A percentile compares a stretch with the other conserved stretches of the same genome.
These are phyloP conservation scores for Odonthalia washingtoniensis DNA, from an alignment of 31 red algal genomes.

Conservation along the genomic window DNA sequence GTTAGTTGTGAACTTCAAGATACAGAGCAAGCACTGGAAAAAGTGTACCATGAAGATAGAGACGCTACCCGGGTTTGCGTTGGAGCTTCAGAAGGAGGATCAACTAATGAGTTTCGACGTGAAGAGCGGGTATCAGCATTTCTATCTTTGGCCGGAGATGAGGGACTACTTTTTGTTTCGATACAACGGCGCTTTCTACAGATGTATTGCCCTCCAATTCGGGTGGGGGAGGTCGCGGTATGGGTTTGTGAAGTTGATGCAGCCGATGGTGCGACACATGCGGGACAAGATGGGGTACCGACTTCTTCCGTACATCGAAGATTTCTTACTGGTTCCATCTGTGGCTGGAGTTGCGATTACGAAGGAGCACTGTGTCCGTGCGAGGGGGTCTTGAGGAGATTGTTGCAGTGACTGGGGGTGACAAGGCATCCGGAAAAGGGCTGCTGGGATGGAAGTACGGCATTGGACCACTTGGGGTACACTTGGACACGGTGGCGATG, in stretches of 20 bases:
- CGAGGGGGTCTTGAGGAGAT: background rate
- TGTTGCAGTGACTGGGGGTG: background rate
- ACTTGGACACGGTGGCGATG: constrained; percentile 15
- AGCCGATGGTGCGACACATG: background rate
- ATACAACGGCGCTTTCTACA: constrained; percentile 28
- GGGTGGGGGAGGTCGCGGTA: constrained; percentile 26
- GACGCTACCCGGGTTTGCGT: constrained; percentile 7
- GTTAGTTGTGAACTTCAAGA: constrained; percentile 20
- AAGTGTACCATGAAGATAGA: constrained; percentile 50
- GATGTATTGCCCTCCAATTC: constrained; percentile 34
- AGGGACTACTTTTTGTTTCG: constrained; percentile 32
- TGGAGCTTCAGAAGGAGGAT: constrained; percentile 10
- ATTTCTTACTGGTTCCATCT: constrained; percentile 45
- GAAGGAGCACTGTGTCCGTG: background rate
- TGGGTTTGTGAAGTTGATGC: constrained; percentile 28
- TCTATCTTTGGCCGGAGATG: constrained; percentile 44
- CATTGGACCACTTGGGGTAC: background rate
- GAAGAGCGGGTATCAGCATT: constrained; percentile 26
- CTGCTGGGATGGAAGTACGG: background rate
- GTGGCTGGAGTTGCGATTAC: background rate
- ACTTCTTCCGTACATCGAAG: constrained; percentile 53
- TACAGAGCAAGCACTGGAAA: constrained; percentile 21
- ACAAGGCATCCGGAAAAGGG: background rate
- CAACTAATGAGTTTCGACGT: constrained; percentile 27
- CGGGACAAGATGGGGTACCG: constrained; percentile 13